These are phyloP conservation scores for Cryphonectria radicalis DNA, from an alignment of 2,329 filamentous ascomycete genomes.

Conservation along the genomic window DNA sequence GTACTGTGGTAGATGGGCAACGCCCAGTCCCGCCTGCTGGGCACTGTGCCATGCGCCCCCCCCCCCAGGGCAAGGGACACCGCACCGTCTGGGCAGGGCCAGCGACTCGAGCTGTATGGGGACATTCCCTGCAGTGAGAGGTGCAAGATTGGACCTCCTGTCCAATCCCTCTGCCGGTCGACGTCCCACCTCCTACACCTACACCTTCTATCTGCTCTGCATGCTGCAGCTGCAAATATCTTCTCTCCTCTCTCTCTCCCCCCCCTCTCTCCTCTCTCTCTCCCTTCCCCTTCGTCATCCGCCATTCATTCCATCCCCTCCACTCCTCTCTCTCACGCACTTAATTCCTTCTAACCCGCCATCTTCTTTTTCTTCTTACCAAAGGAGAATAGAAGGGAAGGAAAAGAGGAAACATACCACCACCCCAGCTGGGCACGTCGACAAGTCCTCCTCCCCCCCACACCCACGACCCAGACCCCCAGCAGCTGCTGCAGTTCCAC, in stretches of 20 bases:
- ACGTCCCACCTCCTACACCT: constrained; percentile 31
- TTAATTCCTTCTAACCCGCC: constrained; percentile 50
- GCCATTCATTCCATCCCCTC: constrained; percentile 52
- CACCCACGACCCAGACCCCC: constrained; percentile 26
- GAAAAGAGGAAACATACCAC: constrained; percentile 37
- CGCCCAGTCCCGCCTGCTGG: neutral
- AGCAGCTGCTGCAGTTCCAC: constrained; percentile 31
- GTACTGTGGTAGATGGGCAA: neutral
- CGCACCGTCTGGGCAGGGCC: neutral
- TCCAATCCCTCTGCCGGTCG: constrained; percentile 28
- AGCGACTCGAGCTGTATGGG: constrained; percentile 6
- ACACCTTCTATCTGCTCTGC: constrained; percentile 59
- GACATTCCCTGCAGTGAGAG: constrained; percentile 14
- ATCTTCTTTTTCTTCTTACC: constrained; percentile 39
- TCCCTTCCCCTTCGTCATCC: constrained; percentile 42
- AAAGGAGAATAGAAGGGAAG: constrained; percentile 40
- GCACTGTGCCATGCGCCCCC: constrained; percentile 3
- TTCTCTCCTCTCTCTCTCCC: constrained; percentile 33
- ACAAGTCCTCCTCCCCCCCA: constrained; percentile 20
- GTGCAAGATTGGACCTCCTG: constrained; percentile 19
- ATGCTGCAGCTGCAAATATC: constrained; percentile 55
- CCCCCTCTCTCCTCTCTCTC: constrained; percentile 33
- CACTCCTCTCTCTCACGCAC: constrained; percentile 47
- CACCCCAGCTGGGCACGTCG: constrained; percentile 33
- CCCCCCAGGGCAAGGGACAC: neutral